Conservation (phyloP, 352 stramenopile genomes). For the Phytopythium cucurbitacearum region DNA sequence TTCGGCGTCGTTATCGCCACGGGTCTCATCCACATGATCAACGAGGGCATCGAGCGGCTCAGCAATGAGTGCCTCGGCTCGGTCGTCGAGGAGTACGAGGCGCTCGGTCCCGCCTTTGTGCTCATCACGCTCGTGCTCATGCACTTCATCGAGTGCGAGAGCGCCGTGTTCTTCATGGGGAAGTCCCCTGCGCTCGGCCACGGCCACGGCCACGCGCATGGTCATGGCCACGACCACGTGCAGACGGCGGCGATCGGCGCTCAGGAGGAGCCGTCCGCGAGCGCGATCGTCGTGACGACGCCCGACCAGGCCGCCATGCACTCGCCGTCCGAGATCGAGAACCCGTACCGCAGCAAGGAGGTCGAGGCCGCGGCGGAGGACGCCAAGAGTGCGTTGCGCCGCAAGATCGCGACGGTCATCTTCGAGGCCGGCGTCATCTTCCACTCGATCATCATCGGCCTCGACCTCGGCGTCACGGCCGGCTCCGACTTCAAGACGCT, state of each 20-base stretch:
- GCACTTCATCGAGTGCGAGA: slow-evolving; percentile 66
- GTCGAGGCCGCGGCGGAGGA: slow-evolving; percentile 3
- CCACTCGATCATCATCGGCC: slow-evolving; percentile 66
- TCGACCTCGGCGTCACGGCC: slow-evolving; percentile 50
- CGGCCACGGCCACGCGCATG: slow-evolving; percentile 29
- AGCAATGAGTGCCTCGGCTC: slow-evolving; percentile 48
- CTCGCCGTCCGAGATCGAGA: slow-evolving; percentile 12
- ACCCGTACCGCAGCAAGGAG: slow-evolving; percentile 8
- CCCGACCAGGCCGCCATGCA: slow-evolving; percentile 1
- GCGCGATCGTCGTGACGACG: slow-evolving; percentile 6
- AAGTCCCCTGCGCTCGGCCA: slow-evolving; percentile 17
- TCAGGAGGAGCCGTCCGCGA: slow-evolving; percentile 14
- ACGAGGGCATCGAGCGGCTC: slow-evolving; percentile 51
- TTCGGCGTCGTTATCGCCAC: slow-evolving; percentile 68
- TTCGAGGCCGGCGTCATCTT: slow-evolving; percentile 57
- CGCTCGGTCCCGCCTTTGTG: slow-evolving; percentile 49
- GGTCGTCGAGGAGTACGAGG: slow-evolving; percentile 47
- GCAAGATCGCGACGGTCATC: slow-evolving; percentile 42
- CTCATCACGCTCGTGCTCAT: slow-evolving; percentile 60
- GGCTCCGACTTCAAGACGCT: slow-evolving; percentile 52
- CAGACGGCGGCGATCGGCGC: not conserved
- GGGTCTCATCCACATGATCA: slow-evolving; percentile 73
- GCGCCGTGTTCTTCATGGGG: slow-evolving; percentile 40
- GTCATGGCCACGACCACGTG: slow-evolving; percentile 8
- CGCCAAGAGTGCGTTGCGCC: slow-evolving; percentile 15